Evolutionary conservation across 225 moss, liverwort and hornwort genomes (phyloP), one percentile per base, ranked within the genome.

Genomic region (Sphagnum tenellum): DNA sequence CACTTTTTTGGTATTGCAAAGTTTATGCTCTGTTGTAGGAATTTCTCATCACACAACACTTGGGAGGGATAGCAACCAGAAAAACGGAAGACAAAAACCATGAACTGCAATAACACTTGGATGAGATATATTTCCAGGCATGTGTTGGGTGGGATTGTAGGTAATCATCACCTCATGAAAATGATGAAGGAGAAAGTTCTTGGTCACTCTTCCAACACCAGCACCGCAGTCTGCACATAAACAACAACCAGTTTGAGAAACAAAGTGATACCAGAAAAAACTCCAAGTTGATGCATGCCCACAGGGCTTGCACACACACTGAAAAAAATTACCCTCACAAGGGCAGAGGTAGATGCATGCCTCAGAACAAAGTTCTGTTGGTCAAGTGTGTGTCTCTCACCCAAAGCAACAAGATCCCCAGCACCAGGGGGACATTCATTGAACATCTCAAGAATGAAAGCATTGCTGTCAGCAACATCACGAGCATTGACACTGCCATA

Each of bases 171-270:
- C 98, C 98, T 98, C 89, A 48, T 82, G 72, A 69, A 89, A 98
- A 70, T 89, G 77, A 45, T 83, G 90, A 49, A 89, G 80, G 66
- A 98, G 90, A 51, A 98, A 83, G 58, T 93, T 84, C 76, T 86
- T 90, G 45, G 92, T 93, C 57, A 98, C 89, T 51, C 98, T 87
- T 55, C 98, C 98, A 60, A 98, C 90, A 69, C 98, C 98, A 76
- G 98, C 98, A 73, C 98, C 98, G 54, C 98, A 98, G 79, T 98
- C 98, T 98, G 66, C 69, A 76, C 9, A 52, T 5, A 6, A 52
- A 29, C 29, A 29, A 29, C 29, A 29, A 29, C 29, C 29, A 29
- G 0, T 29, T 29, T 0, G 29, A 29, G 29, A 29, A 29, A 29
- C 29, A 29, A 29, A 29, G 29, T 29, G 29, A 29, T 29, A 1